Base-by-base conservation (phyloP, 305 asterid species). In the Rubia occidens region DNA sequence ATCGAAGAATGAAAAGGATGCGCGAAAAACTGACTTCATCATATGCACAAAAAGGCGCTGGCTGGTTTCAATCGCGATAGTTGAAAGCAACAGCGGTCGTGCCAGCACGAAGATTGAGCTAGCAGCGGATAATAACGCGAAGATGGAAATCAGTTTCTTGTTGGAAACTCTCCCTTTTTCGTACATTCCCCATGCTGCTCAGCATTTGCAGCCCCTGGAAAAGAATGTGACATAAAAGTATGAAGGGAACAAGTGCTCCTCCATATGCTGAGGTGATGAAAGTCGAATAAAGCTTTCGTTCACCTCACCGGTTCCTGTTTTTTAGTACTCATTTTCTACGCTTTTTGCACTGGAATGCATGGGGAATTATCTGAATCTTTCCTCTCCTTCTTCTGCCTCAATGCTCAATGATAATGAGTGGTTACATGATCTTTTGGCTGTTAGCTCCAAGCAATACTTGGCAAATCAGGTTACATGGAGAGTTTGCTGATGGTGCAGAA, bases 111-210 rank as follows among this genome's bases (percentile, higher is more conserved):
- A 90, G 67, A 88, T 59, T 0, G 95, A 86, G 79, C 97, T 88
- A 76, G 85, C 97, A 44, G 95, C 88, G 39, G 95, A 90, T 70
- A 90, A 82, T 73, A 86, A 70, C 60, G 83, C 87, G 71, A 90
- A 90, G 43, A 90, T 82, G 54, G 72, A 78, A 13, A 90, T 86
- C 81, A 88, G 74, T 61, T 71, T 62, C 73, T 66, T 60, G 66
- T 79, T 85, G 0, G 82, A 78, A 49, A 85, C 90, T 29, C 75
- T 66, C 9, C 79, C 82, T 51, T 78, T 82, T 72, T 76, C 78
- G 65, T 77, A 88, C 2, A 95, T 82, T 70, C 87, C 97, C 97
- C 97, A 90, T 13, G 97, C 89, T 88, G 85, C 97, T 90, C n/a
- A 82, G 89, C 79, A 90, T 90, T 70, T 90, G 97, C 64, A 90